Base-by-base conservation (phyloP, 164 flowering plant genomes). In the Pachysandra terminalis region DNA sequence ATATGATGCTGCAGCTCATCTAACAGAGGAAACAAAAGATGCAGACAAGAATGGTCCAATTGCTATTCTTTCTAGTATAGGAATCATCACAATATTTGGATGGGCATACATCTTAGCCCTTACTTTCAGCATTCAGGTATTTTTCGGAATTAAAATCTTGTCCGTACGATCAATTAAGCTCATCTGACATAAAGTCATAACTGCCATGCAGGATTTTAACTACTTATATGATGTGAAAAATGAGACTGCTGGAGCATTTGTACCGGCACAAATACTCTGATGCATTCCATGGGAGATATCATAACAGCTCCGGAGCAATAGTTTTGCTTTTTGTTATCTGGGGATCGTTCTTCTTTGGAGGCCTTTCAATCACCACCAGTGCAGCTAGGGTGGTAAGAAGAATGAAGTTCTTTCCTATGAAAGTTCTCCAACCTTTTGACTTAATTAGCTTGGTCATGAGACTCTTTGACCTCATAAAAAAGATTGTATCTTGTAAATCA, bases 331-430 rank as follows among this genome's bases (percentile, higher is more conserved):
- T 79, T 56, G 32, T 89, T 70, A 89, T 89, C 14, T 87, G 94
- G 94, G 94, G 88, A 24, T 87, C 90, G 0, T 87, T 81, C 74
- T 87, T 89, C 86, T 89, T 85, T 68, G 87, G 90, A 7, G 91
- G 91, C n/a, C 87, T 89, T 66, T 89, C 91, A 19, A 82, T 84
- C 73, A 85, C 87, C 22, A 89, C 91, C 0, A 85, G 94, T 68
- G 91, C 91, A 51, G 90, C 88, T 21, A 74, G 85, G 78, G 85
- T 83, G 65, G 85, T 82, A 78, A 71, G 81, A 57, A 15, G n/a
- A 9, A 54, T 25, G 19, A 13, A 22, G 6, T 16, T 45, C 17
- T 45, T 15, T 15, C 17, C 51, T 45, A 12, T 1, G 6, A 32
- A 45, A 10, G 51, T 45, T 45, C 4, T 45, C 51, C 51, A 45